Base-by-base conservation (phyloP, 202 grass and related monocot genomes). In the Dendrocalamus latiflorus region DNA sequence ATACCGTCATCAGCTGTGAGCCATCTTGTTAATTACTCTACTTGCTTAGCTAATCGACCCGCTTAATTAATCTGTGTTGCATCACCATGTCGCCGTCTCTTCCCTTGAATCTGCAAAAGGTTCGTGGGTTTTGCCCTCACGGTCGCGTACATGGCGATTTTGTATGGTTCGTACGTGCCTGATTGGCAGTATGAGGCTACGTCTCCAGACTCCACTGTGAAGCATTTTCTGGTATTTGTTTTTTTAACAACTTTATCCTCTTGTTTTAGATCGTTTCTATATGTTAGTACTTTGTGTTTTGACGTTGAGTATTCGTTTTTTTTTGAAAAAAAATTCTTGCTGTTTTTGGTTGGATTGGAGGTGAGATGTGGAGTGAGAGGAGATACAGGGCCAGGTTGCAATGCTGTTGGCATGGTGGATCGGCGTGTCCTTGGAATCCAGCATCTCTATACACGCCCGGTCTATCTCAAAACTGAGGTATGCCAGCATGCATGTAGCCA, bases 1-100 rank as follows among this genome's bases (percentile, higher is more conserved):
- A 90, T 97, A 97, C 37, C 82, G 42, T 12, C 66, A 58, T 72
- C 94, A 97, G 77, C 60, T 97, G 94, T 97, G 79, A 91, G 89
- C n/a, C n/a, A n/a, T n/a, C n/a, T n/a, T n/a, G n/a, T n/a, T n/a
- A n/a, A n/a, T n/a, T n/a, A n/a, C n/a, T n/a, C n/a, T n/a, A n/a
- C n/a, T n/a, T n/a, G n/a, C n/a, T n/a, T n/a, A n/a, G n/a, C n/a
- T n/a, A n/a, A n/a, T n/a, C n/a, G n/a, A n/a, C n/a, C n/a, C 18
- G 24, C 11, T 15, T 72, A 22, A 9, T 73, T 44, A 72, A 78
- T 13, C 82, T 26, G 20, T n/a, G 16, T 43, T 53, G 17, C 66
- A 15, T 55, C 83, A 79, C 65, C 57, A n/a, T 44, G 12, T 8
- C n/a, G n/a, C n/a, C 65, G 11, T 84, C 0, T 48, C 83, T 74